A percentile compares a stretch with the other conserved stretches of the same genome.
These are phyloP conservation scores for Fusarium fujikuroi DNA, from an alignment of 2,329 filamentous ascomycete species.

Conservation along the genomic window DNA sequence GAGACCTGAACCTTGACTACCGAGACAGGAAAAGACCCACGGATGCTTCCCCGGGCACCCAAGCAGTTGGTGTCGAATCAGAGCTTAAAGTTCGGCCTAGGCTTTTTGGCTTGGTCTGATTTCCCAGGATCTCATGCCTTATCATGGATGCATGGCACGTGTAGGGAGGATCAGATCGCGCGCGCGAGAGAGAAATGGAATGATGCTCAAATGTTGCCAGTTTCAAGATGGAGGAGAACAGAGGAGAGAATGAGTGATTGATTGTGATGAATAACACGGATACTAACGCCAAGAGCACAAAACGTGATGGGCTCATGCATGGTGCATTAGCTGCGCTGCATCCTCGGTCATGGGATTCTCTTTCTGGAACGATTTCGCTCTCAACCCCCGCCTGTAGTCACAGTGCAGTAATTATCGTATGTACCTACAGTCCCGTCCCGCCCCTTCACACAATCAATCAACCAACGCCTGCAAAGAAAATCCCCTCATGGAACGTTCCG, in stretches of 20 bases:
- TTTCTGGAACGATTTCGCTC: conserved; percentile 29
- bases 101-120: neutral
- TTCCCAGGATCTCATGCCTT: neutral
- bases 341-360: conserved; percentile 31
- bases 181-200: neutral
- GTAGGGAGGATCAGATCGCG: neutral
- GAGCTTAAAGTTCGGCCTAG: conserved; percentile 7
- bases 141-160: neutral
- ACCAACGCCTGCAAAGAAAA: neutral
- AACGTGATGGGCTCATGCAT: conserved; percentile 29
- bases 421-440: neutral
- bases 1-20: neutral
- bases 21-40: conserved; percentile 21
- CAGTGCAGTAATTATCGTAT: conserved; percentile 1
- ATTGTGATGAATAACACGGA: neutral
- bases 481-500: conserved; percentile 5
- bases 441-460: neutral
- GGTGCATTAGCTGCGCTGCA: conserved; percentile 24
- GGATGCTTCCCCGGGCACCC: conserved; percentile 37
- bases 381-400: conserved; percentile 3
- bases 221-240: neutral
- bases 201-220: neutral
- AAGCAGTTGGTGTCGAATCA: conserved; percentile 32
- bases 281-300: conserved; percentile 18
- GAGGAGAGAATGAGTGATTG: neutral